Evolutionary conservation across 1,284 basidiomycete species (phyloP).

Genomic region (Puccinia polysora): DNA sequence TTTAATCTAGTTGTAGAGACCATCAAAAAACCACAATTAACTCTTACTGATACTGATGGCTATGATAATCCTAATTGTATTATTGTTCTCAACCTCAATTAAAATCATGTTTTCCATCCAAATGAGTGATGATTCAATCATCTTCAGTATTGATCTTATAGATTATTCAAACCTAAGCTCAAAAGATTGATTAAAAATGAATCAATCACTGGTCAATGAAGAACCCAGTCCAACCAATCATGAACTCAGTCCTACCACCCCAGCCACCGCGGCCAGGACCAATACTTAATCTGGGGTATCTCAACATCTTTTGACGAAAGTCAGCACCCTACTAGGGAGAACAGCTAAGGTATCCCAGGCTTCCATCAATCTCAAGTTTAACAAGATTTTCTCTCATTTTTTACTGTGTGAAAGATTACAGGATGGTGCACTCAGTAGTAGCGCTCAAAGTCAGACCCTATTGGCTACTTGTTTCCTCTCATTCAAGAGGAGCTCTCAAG

Average conservation of each 20-base stretch:
- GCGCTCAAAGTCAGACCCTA: constrained; percentile 9
- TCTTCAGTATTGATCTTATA: constrained; percentile 36
- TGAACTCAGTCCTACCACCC: constrained; percentile 8
- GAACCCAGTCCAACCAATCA: neutral
- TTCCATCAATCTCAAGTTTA: constrained; percentile 39
- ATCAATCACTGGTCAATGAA: constrained; percentile 13
- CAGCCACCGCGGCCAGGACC: neutral
- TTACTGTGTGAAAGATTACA: constrained; percentile 23
- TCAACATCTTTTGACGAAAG: constrained; percentile 36
- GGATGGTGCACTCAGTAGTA: neutral
- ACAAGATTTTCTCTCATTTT: constrained; percentile 36
- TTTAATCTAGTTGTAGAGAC: too few relatives aligned
- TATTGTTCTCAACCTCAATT: neutral
- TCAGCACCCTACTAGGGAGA: constrained; percentile 35
- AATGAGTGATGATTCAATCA: constrained; percentile 39
- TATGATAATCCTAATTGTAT: neutral
- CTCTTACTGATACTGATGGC: too few relatives aligned
- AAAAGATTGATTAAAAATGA: neutral
- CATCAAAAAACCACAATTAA: too few relatives aligned
- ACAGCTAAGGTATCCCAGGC: constrained; percentile 40
- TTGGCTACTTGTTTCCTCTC: constrained; percentile 15
- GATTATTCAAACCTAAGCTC: constrained; percentile 6
- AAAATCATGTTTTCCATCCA: constrained; percentile 31
- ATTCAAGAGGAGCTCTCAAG: constrained; percentile 5
- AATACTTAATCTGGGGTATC: constrained; percentile 36